Evolutionary conservation across 306 rosid genomes (phyloP), one percentile per base, ranked within the genome.

Genomic region (Arachis stenosperma): DNA sequence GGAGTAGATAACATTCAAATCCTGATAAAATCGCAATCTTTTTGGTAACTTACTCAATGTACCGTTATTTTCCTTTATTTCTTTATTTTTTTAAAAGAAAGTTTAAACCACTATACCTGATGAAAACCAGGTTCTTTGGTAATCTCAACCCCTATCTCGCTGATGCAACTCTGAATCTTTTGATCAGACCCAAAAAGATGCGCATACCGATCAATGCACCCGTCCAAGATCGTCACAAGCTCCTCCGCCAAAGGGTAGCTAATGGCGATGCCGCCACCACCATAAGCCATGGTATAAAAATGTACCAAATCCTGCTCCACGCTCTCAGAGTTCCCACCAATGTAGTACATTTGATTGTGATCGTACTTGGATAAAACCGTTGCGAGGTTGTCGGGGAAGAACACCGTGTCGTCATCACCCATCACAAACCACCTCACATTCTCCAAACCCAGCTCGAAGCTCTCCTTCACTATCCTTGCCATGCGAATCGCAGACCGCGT

Each of bases 371-470:
- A 79, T 13, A 92, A 69, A 43, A 92, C 96, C 4, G 72, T 78
- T 0, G 88, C 81, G 2, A 86, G 78, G 52, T 92, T 92, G 15
- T 86, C 85, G 2, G 84, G 43, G 52, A 92, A 92, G 66, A 90
- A 90, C 0, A 90, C 85, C 0, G 98, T 92, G n/a, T 92, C 98
- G 1, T 92, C 98, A 1, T 92, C 98, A 1, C 94, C 94, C 98
- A 92, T 81, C 3, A 92, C 96, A 8, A 92, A 90, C 98, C 98
- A 90, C 69, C 96, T 81, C 50, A 90, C 86, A 9, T 84, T 71
- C 0, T 75, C 78, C 53, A 82, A 0, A 5, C 89, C 90, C 8
- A 92, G 8, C 53, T 92, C 90, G 41, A 88, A 92, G 61, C 88
- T 88, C 83, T 92, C 96, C 60, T 92, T 88, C 46, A 92, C 82